These are phyloP conservation scores for Nitzschia palea DNA, from an alignment of 108 stramenopile species.

Conservation along the genomic window DNA sequence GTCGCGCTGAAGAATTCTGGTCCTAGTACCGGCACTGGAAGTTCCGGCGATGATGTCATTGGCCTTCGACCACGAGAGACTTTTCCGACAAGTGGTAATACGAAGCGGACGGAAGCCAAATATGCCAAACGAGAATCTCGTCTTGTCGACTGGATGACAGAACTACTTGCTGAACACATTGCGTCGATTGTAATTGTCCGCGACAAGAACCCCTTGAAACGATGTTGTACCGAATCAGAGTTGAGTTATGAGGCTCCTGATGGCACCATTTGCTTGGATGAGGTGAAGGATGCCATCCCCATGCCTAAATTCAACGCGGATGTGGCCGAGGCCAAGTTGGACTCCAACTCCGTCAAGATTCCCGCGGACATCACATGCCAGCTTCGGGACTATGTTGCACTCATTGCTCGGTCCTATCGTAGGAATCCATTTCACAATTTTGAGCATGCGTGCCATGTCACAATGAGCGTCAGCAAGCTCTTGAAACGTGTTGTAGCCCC, in stretches of 20 bases:
- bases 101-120: no score
- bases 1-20: no score
- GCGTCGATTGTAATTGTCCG: background rate
- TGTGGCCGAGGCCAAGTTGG: background rate
- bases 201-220: background rate
- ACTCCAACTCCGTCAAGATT: background rate
- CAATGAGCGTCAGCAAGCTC: constrained; percentile 45
- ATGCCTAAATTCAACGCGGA: constrained; percentile 16
- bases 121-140: no score
- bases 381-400: constrained; percentile 23
- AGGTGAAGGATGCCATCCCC: constrained; percentile 15
- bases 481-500: constrained; percentile 24
- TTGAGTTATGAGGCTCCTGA: background rate
- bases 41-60: no score
- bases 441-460: constrained; percentile 42
- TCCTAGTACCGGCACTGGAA: no score
- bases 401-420: constrained; percentile 34
- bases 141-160: constrained; percentile 7
- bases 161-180: constrained; percentile 1
- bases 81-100: no score
- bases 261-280: constrained; percentile 9
- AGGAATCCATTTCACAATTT: constrained; percentile 51
- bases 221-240: background rate
- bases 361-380: background rate
- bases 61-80: background rate